Base-by-base conservation (phyloP, 2,329 filamentous ascomycete species). In the Arachnomyces sp. region DNA sequence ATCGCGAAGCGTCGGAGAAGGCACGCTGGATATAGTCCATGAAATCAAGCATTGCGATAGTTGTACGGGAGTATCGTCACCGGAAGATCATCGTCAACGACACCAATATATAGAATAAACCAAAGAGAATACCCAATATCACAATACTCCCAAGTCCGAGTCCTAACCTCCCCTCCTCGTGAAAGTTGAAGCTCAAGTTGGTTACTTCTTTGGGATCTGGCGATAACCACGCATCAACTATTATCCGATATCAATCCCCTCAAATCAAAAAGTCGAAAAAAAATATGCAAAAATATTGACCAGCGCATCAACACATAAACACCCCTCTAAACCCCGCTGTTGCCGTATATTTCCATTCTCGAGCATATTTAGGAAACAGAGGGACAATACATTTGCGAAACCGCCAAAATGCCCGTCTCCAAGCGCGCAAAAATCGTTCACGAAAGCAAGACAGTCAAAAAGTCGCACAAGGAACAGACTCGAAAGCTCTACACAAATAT, bases 11-110 rank as follows among this genome's bases (percentile, higher is more conserved):
- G 60, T 84, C 75, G 63, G 87, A 85, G 68, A 94, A 95, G 56
- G 86, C 84, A 67, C 83, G 77, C 67, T 94, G 87, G 70, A 95
- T 82, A 71, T 93, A 90, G 67, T 94, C 88, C 86, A 95, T 94
- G 71, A 94, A 95, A 67, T 89, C 83, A 69, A 92, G 81, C 89
- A 95, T 95, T 53, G 59, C 71, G 50, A 37, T 15, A 9, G 38
- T 34, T 32, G 20, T 25, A 5, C 20, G 9, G 20, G 9, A 9
- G n/a, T n/a, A 25, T 5, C 9, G 20, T 25, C 20, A 25, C 20
- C 20, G 20, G 20, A 25, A 9, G 5, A 25, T 9, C 20, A 25
- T 25, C 7, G 17, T n/a, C 28, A 31, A 18, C 25, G 11, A 7
- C n/a, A 17, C 28, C n/a, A 16, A 32, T 39, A 25, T 31, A 28